Evolutionary conservation across 2,329 filamentous ascomycete genomes (phyloP).

Genomic region (Falciphora oryzae): DNA sequence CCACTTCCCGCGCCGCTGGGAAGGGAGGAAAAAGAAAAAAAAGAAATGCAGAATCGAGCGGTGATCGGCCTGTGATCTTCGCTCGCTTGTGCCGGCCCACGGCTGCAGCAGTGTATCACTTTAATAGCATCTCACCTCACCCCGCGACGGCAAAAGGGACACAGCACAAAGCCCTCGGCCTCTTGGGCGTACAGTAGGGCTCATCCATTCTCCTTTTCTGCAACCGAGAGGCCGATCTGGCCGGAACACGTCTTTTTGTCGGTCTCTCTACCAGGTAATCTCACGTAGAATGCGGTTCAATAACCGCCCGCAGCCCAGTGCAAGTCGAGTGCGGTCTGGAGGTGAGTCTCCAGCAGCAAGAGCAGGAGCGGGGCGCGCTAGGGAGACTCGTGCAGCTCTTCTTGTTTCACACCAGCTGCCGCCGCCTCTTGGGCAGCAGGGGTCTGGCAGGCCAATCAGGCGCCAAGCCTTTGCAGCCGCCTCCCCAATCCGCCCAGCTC

Average conservation of each 20-base stretch:
- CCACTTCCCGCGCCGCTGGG: background rate
- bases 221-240: background rate
- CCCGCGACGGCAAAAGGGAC: background rate
- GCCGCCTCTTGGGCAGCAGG: conserved; percentile 12
- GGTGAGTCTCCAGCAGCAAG: background rate
- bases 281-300: background rate
- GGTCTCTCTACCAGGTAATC: background rate
- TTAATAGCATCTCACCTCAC: background rate
- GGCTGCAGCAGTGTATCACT: background rate
- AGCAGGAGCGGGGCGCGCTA: background rate
- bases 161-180: background rate
- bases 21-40: no score
- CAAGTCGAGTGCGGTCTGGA: background rate
- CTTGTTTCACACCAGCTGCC: conserved; percentile 17
- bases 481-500: conserved; percentile 2
- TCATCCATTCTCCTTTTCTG: background rate
- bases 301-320: background rate
- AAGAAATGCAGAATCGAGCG: background rate
- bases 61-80: background rate
- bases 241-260: background rate
- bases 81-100: background rate
- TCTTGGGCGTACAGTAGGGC: background rate
- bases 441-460: conserved; percentile 8
- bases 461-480: background rate
- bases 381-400: conserved; percentile 10